A percentile compares a stretch with the other conserved stretches of the same genome.
Conservation (phyloP, 441 rosid species). For the Manihot esculenta region DNA sequence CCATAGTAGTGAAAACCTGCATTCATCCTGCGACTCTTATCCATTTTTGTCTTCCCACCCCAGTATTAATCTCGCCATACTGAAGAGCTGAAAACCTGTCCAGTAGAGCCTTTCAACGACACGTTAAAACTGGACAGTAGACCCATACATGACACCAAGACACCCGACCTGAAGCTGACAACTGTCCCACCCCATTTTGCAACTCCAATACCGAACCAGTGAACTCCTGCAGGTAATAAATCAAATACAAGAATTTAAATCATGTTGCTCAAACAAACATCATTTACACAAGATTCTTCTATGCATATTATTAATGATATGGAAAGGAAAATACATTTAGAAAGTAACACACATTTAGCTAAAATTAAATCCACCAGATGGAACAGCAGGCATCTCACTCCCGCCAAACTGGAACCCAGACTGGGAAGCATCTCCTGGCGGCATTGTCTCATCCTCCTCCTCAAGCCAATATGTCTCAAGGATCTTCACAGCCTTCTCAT, state of each 20-base stretch:
- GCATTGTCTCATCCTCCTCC: slow-evolving; percentile 72
- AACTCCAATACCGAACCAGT: slow-evolving; percentile 21
- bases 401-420: slow-evolving; percentile 66
- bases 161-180: slow-evolving; percentile 32
- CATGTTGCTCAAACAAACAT: background rate
- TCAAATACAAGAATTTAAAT: background rate
- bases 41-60: slow-evolving; percentile 10
- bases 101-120: slow-evolving; percentile 23
- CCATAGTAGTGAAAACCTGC: slow-evolving; percentile 24
- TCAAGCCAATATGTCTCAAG: slow-evolving; percentile 86
- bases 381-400: slow-evolving; percentile 48
- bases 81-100: slow-evolving; percentile 19
- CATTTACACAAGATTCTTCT: background rate
- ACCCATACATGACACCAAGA: slow-evolving; percentile 28
- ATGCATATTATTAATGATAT: background rate
- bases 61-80: slow-evolving; percentile 11
- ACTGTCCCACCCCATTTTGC: slow-evolving; percentile 24
- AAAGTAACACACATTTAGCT: slow-evolving; percentile 37
- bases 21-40: slow-evolving; percentile 7
- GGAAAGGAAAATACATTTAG: no score
- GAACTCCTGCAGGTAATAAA: slow-evolving; percentile 33
- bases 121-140: slow-evolving; percentile 26
- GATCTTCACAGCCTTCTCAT: slow-evolving; percentile 78
- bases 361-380: slow-evolving; percentile 86
- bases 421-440: slow-evolving; percentile 59